Conservation (phyloP, 306 rosid species). For the Castanea mollissima region DNA sequence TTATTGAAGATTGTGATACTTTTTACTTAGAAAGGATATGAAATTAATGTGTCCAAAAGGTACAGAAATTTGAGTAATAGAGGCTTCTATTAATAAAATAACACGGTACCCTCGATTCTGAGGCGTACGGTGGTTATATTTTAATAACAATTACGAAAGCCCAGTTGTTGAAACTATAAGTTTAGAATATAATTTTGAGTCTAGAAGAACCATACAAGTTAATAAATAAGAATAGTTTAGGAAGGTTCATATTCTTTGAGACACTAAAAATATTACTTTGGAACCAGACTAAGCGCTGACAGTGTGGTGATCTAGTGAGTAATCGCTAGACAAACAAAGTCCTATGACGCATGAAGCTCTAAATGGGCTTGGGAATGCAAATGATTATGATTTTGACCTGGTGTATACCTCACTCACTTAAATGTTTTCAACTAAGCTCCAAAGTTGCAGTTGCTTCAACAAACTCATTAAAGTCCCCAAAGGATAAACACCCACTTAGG, state of each 20-base stretch:
- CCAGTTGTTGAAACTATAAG: constrained; percentile 26
- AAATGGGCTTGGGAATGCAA: constrained; percentile 42
- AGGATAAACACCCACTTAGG: constrained; percentile 23
- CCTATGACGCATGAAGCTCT: constrained; percentile 46
- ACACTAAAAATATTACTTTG: constrained; percentile 23
- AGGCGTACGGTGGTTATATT: constrained; percentile 27
- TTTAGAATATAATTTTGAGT: constrained; percentile 14
- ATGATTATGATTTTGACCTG: constrained; percentile 38
- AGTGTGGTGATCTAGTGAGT: constrained; percentile 45
- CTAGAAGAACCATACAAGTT: constrained; percentile 40
- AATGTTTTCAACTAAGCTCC: constrained; percentile 22
- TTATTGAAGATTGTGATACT: constrained; percentile 33
- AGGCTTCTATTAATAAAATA: constrained; percentile 46
- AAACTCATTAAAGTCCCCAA: constrained; percentile 27
- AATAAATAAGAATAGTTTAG: constrained; percentile 23
- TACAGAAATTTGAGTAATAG: constrained; percentile 43
- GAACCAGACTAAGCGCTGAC: constrained; percentile 45
- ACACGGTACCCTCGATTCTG: constrained; percentile 25
- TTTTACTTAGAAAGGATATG: constrained; percentile 23
- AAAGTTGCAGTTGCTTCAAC: constrained; percentile 34
- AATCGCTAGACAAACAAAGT: constrained; percentile 46
- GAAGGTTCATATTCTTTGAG: constrained; percentile 35
- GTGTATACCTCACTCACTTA: constrained; percentile 35
- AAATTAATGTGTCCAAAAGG: constrained; percentile 46
- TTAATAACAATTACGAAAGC: constrained; percentile 15